These are phyloP conservation scores for Cryoendolithus antarcticus DNA, from an alignment of 2,329 filamentous ascomycete genomes.

Conservation along the genomic window DNA sequence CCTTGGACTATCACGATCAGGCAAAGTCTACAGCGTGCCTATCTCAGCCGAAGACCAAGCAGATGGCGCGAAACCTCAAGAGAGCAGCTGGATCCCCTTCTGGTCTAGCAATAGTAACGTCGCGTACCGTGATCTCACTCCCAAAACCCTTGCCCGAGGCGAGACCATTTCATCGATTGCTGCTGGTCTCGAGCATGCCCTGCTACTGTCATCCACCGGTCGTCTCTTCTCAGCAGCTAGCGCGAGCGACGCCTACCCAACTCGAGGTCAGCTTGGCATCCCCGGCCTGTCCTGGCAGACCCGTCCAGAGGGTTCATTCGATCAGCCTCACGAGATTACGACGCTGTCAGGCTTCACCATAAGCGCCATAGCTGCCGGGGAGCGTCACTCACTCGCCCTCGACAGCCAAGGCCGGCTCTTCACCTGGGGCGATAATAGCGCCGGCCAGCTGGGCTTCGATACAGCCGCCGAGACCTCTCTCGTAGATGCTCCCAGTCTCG, in stretches of 20 bases:
- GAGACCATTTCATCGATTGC: slow-evolving; percentile 65
- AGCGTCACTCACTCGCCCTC: slow-evolving; percentile 71
- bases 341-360: slow-evolving; percentile 60
- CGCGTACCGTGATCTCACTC: slow-evolving; percentile 62
- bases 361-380: slow-evolving; percentile 65
- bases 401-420: slow-evolving; percentile 69
- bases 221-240: slow-evolving; percentile 83
- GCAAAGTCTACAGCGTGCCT: slow-evolving; percentile 74
- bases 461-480: slow-evolving; percentile 48
- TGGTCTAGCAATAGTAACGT: slow-evolving; percentile 49
- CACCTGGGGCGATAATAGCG: slow-evolving; percentile 80
- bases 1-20: slow-evolving; percentile 61
- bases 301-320: slow-evolving; percentile 63
- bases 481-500: slow-evolving; percentile 56
- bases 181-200: slow-evolving; percentile 71
- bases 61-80: slow-evolving; percentile 49
- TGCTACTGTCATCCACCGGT: slow-evolving; percentile 73
- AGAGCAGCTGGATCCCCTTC: slow-evolving; percentile 62
- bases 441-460: slow-evolving; percentile 82
- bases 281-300: slow-evolving; percentile 70
- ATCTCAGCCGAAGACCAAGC: slow-evolving; percentile 61
- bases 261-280: slow-evolving; percentile 75
- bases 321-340: slow-evolving; percentile 68
- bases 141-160: slow-evolving; percentile 49
- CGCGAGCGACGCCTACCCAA: slow-evolving; percentile 64